Evolutionary conservation across 257 asterid genomes (phyloP), one percentile per base, ranked within the genome.

Genomic region (Cruciata laevipes): DNA sequence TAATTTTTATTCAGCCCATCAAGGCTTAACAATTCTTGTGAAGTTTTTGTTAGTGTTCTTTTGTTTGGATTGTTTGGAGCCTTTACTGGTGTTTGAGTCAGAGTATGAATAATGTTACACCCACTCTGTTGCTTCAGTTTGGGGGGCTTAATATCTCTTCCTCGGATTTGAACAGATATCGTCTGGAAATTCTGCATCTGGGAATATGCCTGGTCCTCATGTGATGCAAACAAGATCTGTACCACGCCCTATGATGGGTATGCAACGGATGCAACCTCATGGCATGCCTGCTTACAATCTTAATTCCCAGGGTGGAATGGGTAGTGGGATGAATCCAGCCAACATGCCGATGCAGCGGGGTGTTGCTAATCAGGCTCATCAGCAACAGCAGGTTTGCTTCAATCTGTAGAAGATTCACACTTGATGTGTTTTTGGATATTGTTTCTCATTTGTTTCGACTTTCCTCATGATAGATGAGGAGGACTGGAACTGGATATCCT

Each of bases 401-500:
- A 27, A 31, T 47, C 47, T 12, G 31, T 23, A 8, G 16, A 44
- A 30, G 18, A 13, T 47, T 13, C 8, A 66, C 40, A 13, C 11
- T 16, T 60, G 21, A 38, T 42, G 49, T 25, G 69, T 52, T 13
- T 42, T 68, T 37, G 2, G 47, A 7, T 32, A 49, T 5, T 5
- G 20, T 17, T 72, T 24, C 72, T 75, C 40, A 75, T 61, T 20
- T n/a, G 27, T 17, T 12, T 42, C 1, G 17, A 75, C 10, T 76
- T 72, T 62, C 71, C 69, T 61, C 69, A 16, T 70, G 74, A 72
- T 76, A 93, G 98, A 74, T 86, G 94, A 85, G 98, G 83, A 86
- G 98, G 89, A 31, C 89, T 68, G 97, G 98, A 76, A 31, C 89
- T 68, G 97, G 98, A 76, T 87, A 89, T 79, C 97, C 96, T 76